These are phyloP conservation scores for Tetrapisispora nanseiensis DNA, from an alignment of 805 yeast genomes.

Conservation along the genomic window DNA sequence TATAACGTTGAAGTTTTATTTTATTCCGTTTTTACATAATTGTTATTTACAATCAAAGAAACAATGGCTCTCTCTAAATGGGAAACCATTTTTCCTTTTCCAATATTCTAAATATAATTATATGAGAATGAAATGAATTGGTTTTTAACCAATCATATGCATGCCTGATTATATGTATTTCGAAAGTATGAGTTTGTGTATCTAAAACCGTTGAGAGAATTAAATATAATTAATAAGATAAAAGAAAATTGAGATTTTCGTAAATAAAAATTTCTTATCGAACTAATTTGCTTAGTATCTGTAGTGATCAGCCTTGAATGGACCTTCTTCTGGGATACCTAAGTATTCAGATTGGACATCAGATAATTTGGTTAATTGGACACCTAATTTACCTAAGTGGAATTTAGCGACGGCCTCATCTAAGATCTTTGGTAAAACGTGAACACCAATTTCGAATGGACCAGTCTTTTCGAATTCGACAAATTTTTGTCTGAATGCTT, in stretches of 20 bases:
- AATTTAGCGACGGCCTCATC: slow-evolving; percentile 97
- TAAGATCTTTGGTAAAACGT: slow-evolving; percentile 91
- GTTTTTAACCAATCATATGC: slow-evolving; percentile 2
- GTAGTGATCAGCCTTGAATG: slow-evolving; percentile 96
- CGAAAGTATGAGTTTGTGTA: neutral
- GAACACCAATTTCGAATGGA: slow-evolving; percentile 84
- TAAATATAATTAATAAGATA: neutral
- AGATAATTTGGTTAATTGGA: slow-evolving; percentile 66
- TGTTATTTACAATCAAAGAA: slow-evolving; percentile 2
- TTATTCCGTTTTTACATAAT: slow-evolving; percentile 3
- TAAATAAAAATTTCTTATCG: neutral
- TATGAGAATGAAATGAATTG: slow-evolving; percentile 5
- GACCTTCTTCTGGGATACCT: slow-evolving; percentile 86
- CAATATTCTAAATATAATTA: neutral
- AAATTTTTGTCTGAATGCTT: slow-evolving; percentile 62
- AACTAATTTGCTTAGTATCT: slow-evolving; percentile 54
- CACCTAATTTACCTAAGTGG: slow-evolving; percentile 92
- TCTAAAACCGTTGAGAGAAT: slow-evolving; percentile 4
- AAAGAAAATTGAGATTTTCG: neutral
- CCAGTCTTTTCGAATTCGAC: slow-evolving; percentile 90
- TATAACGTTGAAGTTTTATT: slow-evolving; percentile 5
- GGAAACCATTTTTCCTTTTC: neutral
- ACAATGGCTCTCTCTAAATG: neutral
- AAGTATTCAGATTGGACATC: slow-evolving; percentile 85
- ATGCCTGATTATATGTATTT: slow-evolving; percentile 1